Evolutionary conservation across 768 basidiomycete genomes (phyloP), one percentile per base, ranked within the genome.

Genomic region (Agaricus blazei): DNA sequence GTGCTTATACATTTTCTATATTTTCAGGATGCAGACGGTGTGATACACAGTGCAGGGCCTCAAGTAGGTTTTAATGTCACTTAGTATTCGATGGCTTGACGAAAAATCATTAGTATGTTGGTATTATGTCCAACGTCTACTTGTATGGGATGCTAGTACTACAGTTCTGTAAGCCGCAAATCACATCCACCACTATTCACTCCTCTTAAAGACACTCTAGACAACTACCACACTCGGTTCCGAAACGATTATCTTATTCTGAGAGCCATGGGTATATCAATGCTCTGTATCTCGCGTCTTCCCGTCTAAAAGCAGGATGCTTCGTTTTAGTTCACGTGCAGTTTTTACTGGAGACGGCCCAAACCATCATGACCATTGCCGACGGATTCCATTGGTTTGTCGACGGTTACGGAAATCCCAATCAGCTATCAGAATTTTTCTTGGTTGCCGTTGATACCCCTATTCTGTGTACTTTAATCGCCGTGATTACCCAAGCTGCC

Each of bases 371-470:
- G 11, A 55, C 38, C 19, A 29, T 42, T 12, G 54, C 46, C 23
- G 54, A 55, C 24, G 54, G 46, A 9, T 55, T 55, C n/a, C 47
- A 48, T 27, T 55, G 54, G 54, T 55, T 48, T 31, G 54, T 55
- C n/a, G 48, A 29, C 19, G 47, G 47, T 2, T 55, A 42, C 9
- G 54, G 54, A 5, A 28, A 48, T 14, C 15, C 24, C 24, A 36
- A 40, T 15, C 23, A 9, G 14, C 37, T 48, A 9, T 11, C 9
- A 27, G 47, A 42, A 27, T 55, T 48, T 23, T 48, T 48, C 46
- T 48, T 55, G 29, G 47, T 29, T 3, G 29, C 14, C 38, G 9
- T 55, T 27, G 51, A 52, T 24, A 29, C 29, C 14, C 42, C 43
- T 4, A 36, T 52, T 42, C 23, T 52, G 41, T 23, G 43, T 14